Evolutionary conservation across 2,329 filamentous ascomycete genomes (phyloP), one percentile per base, ranked within the genome.

Genomic region (Leptosphaerulina australis): DNA sequence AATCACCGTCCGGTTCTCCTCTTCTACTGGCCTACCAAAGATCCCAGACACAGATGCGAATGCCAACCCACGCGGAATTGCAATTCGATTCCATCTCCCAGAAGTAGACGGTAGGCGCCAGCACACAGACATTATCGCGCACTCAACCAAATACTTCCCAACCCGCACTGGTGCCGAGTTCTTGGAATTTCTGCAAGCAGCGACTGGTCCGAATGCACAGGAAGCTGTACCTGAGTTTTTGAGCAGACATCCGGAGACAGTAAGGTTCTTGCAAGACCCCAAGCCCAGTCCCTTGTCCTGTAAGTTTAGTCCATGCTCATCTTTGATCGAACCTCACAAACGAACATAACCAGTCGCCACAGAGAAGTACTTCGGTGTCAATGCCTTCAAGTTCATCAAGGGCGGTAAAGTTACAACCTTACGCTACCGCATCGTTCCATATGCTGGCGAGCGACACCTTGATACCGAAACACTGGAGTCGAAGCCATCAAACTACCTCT

Each of bases 101-200:
- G 62, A 67, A 3, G 48, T 67, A 15, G 72, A 66, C 63, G 28
- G 74, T 67, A 38, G 67, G 62, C 59, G 75, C 11, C 65, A 73
- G 15, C 82, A 85, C 66, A 84, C 81, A 1, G 82, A 85, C 60
- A 79, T 85, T 56, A 70, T 85, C 40, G 67, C 74, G 0, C 81
- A 84, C 66, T 79, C 76, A 1, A 79, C 78, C 1, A 72, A 76
- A 2, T 76, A 73, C 63, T 84, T 84, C 66, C 81, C 82, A 0
- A 75, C 74, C 0, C 71, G 75, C 26, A 82, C 78, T 0, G 81
- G 81, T 11, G 79, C 75, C 11, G 79, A 78, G n/a, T 81, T 83
- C 36, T 73, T 83, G 1, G 72, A 73, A 7, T 73, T 83, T 39
- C 70, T 83, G 24, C 56, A 63, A n/a, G 75, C 78, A 0, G 60